Evolutionary conservation across 176 grass and related monocot genomes (phyloP).

Genomic region (Coix lacrymajobi): DNA sequence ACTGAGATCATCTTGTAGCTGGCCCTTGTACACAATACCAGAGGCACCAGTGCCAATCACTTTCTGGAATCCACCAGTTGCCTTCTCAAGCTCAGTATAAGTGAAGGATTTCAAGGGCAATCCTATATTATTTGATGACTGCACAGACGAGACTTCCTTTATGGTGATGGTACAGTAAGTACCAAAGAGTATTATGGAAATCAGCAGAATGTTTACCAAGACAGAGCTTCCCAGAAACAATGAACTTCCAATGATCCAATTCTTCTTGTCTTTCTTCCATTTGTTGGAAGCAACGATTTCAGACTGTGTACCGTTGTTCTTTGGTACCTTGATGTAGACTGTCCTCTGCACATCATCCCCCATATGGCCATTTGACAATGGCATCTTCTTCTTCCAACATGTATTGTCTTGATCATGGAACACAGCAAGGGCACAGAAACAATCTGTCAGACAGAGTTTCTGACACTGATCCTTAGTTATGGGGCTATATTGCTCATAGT

Average conservation of each 20-base stretch:
- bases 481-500: slow-evolving; percentile 27
- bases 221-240: slow-evolving; percentile 40
- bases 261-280: slow-evolving; percentile 20
- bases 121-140: neutral
- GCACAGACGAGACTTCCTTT: neutral
- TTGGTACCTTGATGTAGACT: slow-evolving; percentile 34
- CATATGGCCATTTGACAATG: slow-evolving; percentile 37
- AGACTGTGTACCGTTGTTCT: slow-evolving; percentile 12
- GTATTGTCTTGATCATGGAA: neutral
- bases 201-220: slow-evolving; percentile 22
- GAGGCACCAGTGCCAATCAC: slow-evolving; percentile 46
- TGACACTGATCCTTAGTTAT: slow-evolving; percentile 12
- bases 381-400: slow-evolving; percentile 62
- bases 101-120: slow-evolving; percentile 22
- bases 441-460: slow-evolving; percentile 41
- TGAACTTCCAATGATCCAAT: slow-evolving; percentile 26
- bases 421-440: slow-evolving; percentile 37
- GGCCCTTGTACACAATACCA: slow-evolving; percentile 41
- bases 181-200: slow-evolving; percentile 1
- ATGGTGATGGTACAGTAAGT: slow-evolving; percentile 3
- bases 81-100: slow-evolving; percentile 38
- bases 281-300: neutral
- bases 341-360: neutral
- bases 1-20: neutral
- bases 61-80: slow-evolving; percentile 26